phyloP scores from a whole-genome alignment of 768 basidiomycete species.

The Lentinula boryana region DNA sequence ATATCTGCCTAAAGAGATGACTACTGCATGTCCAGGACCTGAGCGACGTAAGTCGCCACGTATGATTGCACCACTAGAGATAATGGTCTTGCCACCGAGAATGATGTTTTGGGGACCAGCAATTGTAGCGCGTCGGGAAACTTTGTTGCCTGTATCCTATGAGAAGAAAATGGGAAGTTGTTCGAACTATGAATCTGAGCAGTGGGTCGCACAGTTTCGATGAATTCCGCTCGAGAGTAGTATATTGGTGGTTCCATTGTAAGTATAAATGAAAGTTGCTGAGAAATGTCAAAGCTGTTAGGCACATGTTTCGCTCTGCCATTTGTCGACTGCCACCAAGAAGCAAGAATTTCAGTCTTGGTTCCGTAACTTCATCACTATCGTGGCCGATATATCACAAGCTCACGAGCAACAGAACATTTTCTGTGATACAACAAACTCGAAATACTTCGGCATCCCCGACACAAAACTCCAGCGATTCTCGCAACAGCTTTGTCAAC shows the following conservation, averaged over 20 bases:
- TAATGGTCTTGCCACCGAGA: conserved; percentile 94
- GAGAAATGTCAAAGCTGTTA: not conserved
- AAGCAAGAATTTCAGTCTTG: not conserved
- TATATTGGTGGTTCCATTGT: conserved; percentile 69
- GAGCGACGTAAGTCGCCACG: conserved; percentile 90
- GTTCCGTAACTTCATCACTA: not conserved
- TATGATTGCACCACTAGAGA: conserved; percentile 84
- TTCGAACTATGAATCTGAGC: not conserved
- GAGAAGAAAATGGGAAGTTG: not conserved
- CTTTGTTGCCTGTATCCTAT: conserved; percentile 95
- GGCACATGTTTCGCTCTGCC: conserved; percentile 1
- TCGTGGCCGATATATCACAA: not conserved
- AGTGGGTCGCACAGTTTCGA: conserved; percentile 66
- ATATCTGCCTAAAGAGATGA: conserved; percentile 90
- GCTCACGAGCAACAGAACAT: not conserved
- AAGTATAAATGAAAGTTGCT: not conserved
- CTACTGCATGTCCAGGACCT: conserved; percentile 88
- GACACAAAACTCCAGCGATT: not conserved
- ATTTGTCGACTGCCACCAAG: not conserved
- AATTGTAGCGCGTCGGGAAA: conserved; percentile 86
- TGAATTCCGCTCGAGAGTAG: conserved; percentile 80
- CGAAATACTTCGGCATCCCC: not conserved
- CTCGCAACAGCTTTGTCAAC: not conserved
- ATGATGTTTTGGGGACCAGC: conserved; percentile 96
- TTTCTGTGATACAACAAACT: not conserved